Evolutionary conservation across 306 rosid species (phyloP).

Genomic region (Malus asiatica): DNA sequence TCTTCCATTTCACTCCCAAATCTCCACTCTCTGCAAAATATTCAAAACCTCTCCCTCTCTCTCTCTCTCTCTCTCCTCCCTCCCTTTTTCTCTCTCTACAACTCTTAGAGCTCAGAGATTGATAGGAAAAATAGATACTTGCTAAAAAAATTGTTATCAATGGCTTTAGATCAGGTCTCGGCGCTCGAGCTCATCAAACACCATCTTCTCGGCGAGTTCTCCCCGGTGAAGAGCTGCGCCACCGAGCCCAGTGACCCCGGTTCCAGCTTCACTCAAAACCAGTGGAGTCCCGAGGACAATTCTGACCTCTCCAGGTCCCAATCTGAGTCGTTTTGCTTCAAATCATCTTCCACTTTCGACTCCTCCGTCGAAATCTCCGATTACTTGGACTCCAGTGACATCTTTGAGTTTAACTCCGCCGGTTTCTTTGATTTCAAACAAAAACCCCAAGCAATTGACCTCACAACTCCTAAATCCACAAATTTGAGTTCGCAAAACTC

Average conservation of each 20-base stretch:
- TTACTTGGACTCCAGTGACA: constrained; percentile 1
- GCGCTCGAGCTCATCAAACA: constrained; percentile 46
- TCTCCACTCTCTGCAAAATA: background rate
- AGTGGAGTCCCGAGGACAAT: background rate
- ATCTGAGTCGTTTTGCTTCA: constrained; percentile 21
- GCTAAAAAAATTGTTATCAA: background rate
- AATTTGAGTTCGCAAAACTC: background rate
- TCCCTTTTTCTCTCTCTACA: background rate
- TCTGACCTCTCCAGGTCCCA: constrained; percentile 10
- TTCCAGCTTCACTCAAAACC: background rate
- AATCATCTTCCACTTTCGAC: constrained; percentile 24
- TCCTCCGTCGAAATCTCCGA: constrained; percentile 25
- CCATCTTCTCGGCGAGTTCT: constrained; percentile 59
- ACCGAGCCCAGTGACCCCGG: background rate
- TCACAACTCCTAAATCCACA: constrained; percentile 24
- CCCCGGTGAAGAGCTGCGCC: constrained; percentile 32
- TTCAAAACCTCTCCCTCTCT: background rate
- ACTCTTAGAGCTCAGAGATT: background rate
- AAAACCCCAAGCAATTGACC: constrained; percentile 37
- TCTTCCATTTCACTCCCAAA: constrained; percentile 15
- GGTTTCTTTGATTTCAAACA: constrained; percentile 31
- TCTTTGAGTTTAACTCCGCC: constrained; percentile 10
- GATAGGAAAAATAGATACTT: background rate
- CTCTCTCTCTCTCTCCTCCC: background rate
- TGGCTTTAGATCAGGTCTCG: constrained; percentile 37